A percentile compares a stretch with the other conserved stretches of the same genome.
These are phyloP conservation scores for Straminergon stramineum DNA, from an alignment of 225 moss, liverwort and hornwort genomes.

Conservation along the genomic window DNA sequence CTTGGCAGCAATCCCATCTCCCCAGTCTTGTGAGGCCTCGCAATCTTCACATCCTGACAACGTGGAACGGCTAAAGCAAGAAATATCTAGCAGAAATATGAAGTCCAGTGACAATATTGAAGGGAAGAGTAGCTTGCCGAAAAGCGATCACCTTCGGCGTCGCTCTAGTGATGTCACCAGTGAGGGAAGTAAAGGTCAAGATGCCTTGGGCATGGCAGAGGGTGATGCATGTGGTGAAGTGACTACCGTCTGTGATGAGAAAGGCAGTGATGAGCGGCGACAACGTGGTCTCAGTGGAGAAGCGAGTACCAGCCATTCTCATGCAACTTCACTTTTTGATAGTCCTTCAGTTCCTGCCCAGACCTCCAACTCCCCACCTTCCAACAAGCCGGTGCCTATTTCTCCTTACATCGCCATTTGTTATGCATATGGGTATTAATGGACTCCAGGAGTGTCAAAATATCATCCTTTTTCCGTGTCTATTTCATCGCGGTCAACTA, in stretches of 20 bases:
- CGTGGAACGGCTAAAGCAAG: slow-evolving; percentile 5
- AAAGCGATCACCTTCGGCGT: background rate
- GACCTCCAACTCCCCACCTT: slow-evolving; percentile 21
- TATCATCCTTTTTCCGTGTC: slow-evolving; percentile 29
- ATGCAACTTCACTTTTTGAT: slow-evolving; percentile 30
- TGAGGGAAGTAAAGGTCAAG: slow-evolving; percentile 23
- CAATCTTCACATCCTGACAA: slow-evolving; percentile 24
- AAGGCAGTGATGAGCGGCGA: slow-evolving; percentile 46
- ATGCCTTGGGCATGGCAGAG: slow-evolving; percentile 2
- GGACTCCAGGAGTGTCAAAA: slow-evolving; percentile 26
- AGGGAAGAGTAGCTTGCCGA: slow-evolving; percentile 9
- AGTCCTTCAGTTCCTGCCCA: slow-evolving; percentile 28
- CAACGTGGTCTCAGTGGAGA: slow-evolving; percentile 50
- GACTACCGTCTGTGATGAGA: slow-evolving; percentile 29
- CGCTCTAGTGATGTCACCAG: slow-evolving; percentile 17
- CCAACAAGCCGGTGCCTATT: slow-evolving; percentile 38
- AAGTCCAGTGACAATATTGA: slow-evolving; percentile 7
- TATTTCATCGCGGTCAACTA: slow-evolving; percentile 20
- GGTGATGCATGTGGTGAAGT: slow-evolving; percentile 26
- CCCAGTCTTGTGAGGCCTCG: slow-evolving; percentile 13
- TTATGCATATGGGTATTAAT: slow-evolving; percentile 30
- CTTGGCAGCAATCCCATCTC: slow-evolving; percentile 23
- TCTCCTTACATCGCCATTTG: slow-evolving; percentile 32
- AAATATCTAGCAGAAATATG: slow-evolving; percentile 5
- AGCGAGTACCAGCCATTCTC: slow-evolving; percentile 52